These are phyloP conservation scores for Phytophthora pinifolia DNA, from an alignment of 352 stramenopile genomes.

Conservation along the genomic window DNA sequence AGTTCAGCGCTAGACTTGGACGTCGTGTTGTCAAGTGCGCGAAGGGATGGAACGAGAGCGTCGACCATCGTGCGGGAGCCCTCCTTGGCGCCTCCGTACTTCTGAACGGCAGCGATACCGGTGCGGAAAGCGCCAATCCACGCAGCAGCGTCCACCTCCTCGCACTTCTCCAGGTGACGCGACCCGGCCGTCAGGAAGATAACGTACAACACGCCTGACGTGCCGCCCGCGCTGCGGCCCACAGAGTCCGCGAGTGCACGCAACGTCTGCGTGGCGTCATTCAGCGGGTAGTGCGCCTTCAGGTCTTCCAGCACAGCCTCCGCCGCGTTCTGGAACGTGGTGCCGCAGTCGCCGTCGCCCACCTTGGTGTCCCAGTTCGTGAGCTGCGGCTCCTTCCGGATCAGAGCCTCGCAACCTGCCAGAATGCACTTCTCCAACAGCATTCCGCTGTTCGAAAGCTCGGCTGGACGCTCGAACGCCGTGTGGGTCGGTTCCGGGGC, in stretches of 20 bases:
- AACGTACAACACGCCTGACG: slow-evolving; percentile 93
- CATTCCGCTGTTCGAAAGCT: slow-evolving; percentile 40
- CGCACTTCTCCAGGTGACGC: slow-evolving; percentile 48
- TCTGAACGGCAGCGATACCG: slow-evolving; percentile 81
- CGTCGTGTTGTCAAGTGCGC: slow-evolving; percentile 35
- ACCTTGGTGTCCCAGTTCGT: slow-evolving; percentile 96
- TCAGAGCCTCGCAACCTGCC: slow-evolving; percentile 73
- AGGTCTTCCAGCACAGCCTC: slow-evolving; percentile 80
- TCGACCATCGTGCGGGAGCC: slow-evolving; percentile 98
- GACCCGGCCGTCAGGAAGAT: slow-evolving; percentile 89
- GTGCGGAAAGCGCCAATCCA: slow-evolving; percentile 62
- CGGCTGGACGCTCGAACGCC: slow-evolving; percentile 38
- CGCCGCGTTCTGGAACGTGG: slow-evolving; percentile 94
- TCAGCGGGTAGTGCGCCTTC: slow-evolving; percentile 56
- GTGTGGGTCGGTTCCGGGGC: slow-evolving; percentile 26
- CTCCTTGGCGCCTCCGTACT: slow-evolving; percentile 93
- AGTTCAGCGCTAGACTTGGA: slow-evolving; percentile 29
- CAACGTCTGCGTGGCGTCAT: slow-evolving; percentile 57
- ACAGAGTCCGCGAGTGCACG: slow-evolving; percentile 65
- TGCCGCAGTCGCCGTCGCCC: slow-evolving; percentile 97
- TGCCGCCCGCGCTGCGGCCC: slow-evolving; percentile 89
- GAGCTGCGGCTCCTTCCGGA: slow-evolving; percentile 88
- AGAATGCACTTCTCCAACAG: slow-evolving; percentile 63
- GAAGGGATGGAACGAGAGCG: slow-evolving; percentile 89
- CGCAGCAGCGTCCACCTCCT: slow-evolving; percentile 30